Evolutionary conservation across 176 grass and related monocot species (phyloP).

Genomic region (Hordeum marinum): DNA sequence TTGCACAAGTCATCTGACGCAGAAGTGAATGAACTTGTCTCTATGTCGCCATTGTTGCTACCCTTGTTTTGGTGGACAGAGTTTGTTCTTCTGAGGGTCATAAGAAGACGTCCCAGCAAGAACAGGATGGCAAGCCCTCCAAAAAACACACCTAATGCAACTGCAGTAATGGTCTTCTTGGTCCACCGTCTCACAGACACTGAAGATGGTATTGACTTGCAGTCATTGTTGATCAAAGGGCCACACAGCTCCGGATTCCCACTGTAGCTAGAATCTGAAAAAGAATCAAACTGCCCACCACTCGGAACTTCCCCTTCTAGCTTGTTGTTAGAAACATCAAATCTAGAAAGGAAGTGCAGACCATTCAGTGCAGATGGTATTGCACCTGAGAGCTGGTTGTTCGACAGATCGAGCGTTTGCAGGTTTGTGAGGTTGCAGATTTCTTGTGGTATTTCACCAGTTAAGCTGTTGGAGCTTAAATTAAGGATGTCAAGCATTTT

Average conservation of each 20-base stretch:
- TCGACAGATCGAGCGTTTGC: slow-evolving; percentile 47
- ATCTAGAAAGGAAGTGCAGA: slow-evolving; percentile 57
- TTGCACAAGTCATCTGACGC: slow-evolving; percentile 27
- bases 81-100: slow-evolving; percentile 34
- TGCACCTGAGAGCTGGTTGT: slow-evolving; percentile 54
- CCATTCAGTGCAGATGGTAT: slow-evolving; percentile 35
- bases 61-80: slow-evolving; percentile 28
- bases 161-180: slow-evolving; percentile 42
- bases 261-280: slow-evolving; percentile 53
- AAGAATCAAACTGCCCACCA: slow-evolving; percentile 61
- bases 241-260: slow-evolving; percentile 68
- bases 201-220: background rate
- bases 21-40: slow-evolving; percentile 50
- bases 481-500: slow-evolving; percentile 47
- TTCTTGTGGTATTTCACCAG: slow-evolving; percentile 47
- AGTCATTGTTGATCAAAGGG: slow-evolving; percentile 23
- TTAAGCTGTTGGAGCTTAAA: slow-evolving; percentile 55
- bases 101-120: slow-evolving; percentile 44
- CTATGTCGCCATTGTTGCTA: slow-evolving; percentile 30
- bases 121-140: slow-evolving; percentile 48
- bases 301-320: slow-evolving; percentile 56
- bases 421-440: slow-evolving; percentile 60
- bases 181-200: background rate
- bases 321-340: slow-evolving; percentile 69
- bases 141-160: slow-evolving; percentile 63